These are phyloP conservation scores for Histomonas meleagridis DNA, from an alignment of 208 protist species.

Conservation along the genomic window DNA sequence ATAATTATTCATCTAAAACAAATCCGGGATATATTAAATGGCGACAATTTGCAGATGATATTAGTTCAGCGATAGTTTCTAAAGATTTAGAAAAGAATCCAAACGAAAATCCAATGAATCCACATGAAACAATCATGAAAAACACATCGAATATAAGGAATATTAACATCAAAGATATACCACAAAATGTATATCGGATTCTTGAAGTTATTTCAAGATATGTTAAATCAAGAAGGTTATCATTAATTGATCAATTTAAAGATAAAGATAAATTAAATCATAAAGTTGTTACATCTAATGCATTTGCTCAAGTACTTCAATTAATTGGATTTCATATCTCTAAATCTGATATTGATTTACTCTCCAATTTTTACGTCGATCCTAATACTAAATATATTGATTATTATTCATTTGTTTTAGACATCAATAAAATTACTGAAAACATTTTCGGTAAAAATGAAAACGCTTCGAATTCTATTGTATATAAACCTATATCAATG, in stretches of 20 bases:
- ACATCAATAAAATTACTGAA: not conserved
- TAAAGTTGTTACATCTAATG: not conserved
- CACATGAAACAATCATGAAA: not conserved
- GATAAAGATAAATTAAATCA: not conserved
- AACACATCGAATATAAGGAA: not conserved
- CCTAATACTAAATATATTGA: not conserved
- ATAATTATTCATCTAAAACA: not conserved
- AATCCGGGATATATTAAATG: not conserved
- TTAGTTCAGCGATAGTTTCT: not conserved
- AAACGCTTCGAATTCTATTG: not conserved
- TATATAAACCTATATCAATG: not conserved
- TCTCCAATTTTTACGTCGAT: not conserved
- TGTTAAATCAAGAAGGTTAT: not conserved
- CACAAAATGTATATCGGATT: not conserved
- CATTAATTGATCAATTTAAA: slow-evolving; percentile 22
- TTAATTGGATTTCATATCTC: not conserved
- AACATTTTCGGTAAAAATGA: not conserved
- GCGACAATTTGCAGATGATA: not conserved
- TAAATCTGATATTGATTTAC: not conserved
- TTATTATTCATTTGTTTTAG: not conserved
- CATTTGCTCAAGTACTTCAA: not conserved
- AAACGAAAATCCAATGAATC: not conserved
- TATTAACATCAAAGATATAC: not conserved
- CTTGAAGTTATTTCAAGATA: not conserved
- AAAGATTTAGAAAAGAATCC: not conserved